Percentiles rank a stretch among this genome's conserved stretches.
These are phyloP conservation scores for Nannochloropsis oceanica DNA, from an alignment of 108 stramenopile species.

Conservation along the genomic window DNA sequence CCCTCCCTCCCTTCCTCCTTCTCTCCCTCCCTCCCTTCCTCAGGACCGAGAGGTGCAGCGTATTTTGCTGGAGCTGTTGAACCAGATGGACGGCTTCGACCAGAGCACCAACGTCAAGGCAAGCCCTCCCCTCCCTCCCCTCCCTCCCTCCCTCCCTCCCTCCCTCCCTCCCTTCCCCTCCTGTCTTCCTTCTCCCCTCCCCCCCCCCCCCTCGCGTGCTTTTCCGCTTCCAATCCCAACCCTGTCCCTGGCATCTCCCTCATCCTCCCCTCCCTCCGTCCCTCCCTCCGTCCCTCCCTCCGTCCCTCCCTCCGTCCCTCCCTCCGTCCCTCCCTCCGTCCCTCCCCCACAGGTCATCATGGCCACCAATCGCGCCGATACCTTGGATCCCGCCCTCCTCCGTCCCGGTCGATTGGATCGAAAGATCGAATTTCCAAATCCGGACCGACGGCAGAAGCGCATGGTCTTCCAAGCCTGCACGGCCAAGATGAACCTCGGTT, in stretches of 20 bases:
- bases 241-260: too few relatives aligned
- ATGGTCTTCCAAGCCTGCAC: conserved; percentile 98
- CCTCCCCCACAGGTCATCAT: conserved; percentile 61
- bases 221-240: too few relatives aligned
- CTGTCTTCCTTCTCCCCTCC: not conserved
- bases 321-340: not conserved
- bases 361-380: conserved; percentile 98
- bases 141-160: not conserved
- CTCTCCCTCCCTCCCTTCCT: not conserved
- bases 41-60: conserved; percentile 97
- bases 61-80: conserved; percentile 89
- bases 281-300: not conserved
- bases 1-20: not conserved
- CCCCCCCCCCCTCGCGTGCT: too few relatives aligned
- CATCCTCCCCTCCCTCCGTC: not conserved
- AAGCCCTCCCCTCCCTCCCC: not conserved
- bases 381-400: conserved; percentile 92
- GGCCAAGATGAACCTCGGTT: conserved; percentile 89
- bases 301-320: not conserved
- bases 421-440: conserved; percentile 97
- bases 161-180: not conserved
- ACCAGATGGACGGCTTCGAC: conserved; percentile 99
- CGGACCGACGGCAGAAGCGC: conserved; percentile 97
- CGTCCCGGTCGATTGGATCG: conserved; percentile 96
- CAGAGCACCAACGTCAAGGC: conserved; percentile 95